Evolutionary conservation across 257 asterid species (phyloP).

Genomic region (Knoxia roxburghii): DNA sequence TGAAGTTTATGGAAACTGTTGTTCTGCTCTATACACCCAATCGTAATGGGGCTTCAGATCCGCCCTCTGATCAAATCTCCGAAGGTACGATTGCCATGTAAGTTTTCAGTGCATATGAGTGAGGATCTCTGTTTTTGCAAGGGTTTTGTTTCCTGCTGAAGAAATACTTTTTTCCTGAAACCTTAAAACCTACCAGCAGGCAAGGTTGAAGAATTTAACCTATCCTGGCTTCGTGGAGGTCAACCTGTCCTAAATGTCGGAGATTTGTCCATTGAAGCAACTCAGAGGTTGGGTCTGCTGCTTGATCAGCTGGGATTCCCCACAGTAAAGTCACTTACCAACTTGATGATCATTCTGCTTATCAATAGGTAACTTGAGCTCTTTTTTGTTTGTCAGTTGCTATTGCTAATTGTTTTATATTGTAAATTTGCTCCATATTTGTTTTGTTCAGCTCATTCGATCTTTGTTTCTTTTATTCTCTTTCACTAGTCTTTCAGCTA

Average conservation of each 20-base stretch:
- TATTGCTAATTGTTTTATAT: background rate
- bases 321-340: slow-evolving; percentile 64
- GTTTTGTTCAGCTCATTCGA: background rate
- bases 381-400: background rate
- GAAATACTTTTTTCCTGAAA: slow-evolving; percentile 4
- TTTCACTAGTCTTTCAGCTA: slow-evolving; percentile 67
- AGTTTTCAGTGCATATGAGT: slow-evolving; percentile 8
- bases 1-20: slow-evolving; percentile 84
- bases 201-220: slow-evolving; percentile 58
- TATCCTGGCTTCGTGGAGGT: slow-evolving; percentile 97
- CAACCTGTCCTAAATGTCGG: slow-evolving; percentile 80
- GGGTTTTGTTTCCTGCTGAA: background rate
- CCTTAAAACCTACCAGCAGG: slow-evolving; percentile 34
- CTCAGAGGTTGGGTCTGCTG: slow-evolving; percentile 66
- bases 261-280: slow-evolving; percentile 90
- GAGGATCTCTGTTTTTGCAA: background rate
- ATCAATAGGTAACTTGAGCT: slow-evolving; percentile 54
- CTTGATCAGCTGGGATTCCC: slow-evolving; percentile 92
- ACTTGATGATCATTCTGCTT: slow-evolving; percentile 70
- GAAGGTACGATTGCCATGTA: slow-evolving; percentile 48
- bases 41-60: slow-evolving; percentile 74
- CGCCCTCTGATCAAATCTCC: slow-evolving; percentile 59
- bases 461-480: slow-evolving; percentile 13
- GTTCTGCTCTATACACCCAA: slow-evolving; percentile 88
- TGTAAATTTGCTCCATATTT: background rate